A percentile compares a stretch with the other conserved stretches of the same genome.
These are phyloP conservation scores for Colletotrichum euphorbiae DNA, from an alignment of 2,329 filamentous ascomycete genomes.

Conservation along the genomic window DNA sequence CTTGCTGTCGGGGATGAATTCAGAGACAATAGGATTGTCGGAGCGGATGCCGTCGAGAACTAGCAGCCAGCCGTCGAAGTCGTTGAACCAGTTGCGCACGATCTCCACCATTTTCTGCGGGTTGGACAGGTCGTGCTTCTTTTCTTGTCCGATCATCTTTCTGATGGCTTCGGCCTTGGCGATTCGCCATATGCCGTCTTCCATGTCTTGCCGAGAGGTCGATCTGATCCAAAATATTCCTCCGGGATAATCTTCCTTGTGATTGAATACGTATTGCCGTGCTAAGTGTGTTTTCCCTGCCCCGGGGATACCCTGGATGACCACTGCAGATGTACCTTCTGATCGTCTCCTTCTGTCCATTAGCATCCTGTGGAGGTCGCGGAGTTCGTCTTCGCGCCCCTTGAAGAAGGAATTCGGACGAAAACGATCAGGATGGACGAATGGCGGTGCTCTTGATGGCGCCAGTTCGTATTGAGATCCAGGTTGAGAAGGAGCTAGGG, in stretches of 20 bases:
- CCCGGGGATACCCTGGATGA: constrained; percentile 73
- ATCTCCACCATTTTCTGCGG: constrained; percentile 63
- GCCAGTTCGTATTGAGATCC: neutral
- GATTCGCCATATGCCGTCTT: constrained; percentile 74
- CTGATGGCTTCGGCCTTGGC: constrained; percentile 66
- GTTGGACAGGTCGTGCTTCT: constrained; percentile 50
- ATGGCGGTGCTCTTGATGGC: constrained; percentile 43
- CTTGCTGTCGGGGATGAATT: constrained; percentile 73
- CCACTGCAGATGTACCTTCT: constrained; percentile 70
- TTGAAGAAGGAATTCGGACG: constrained; percentile 73
- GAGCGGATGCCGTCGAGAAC: constrained; percentile 76
- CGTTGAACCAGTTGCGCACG: constrained; percentile 72
- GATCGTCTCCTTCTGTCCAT: constrained; percentile 66
- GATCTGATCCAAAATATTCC: constrained; percentile 78
- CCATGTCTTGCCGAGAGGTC: constrained; percentile 68
- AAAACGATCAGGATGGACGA: constrained; percentile 66
- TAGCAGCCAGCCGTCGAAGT: constrained; percentile 72
- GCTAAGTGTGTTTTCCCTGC: constrained; percentile 77
- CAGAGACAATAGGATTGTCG: constrained; percentile 65
- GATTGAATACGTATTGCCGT: constrained; percentile 73
- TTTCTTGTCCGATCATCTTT: constrained; percentile 53
- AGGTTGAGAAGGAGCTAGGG: neutral
- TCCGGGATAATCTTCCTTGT: constrained; percentile 69
- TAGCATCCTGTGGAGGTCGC: constrained; percentile 68
- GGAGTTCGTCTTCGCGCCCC: constrained; percentile 69